These are phyloP conservation scores for Calendula officinalis DNA, from an alignment of 129 eudicot species.

Conservation along the genomic window DNA sequence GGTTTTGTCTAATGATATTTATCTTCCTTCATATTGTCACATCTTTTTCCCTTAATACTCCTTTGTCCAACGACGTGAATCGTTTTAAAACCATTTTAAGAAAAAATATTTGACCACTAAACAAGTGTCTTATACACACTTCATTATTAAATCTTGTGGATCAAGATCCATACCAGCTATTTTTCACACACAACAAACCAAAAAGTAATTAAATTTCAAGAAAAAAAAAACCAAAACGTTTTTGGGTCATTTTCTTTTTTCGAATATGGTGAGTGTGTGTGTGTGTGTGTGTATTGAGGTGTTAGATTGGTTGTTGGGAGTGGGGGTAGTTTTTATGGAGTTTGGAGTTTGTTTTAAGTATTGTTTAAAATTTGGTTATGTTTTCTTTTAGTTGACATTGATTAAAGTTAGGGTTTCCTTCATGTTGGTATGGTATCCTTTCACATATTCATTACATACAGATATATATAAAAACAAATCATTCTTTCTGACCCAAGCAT, in stretches of 20 bases:
- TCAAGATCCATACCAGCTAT: slow-evolving; percentile 5
- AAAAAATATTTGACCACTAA: background rate
- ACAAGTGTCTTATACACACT: background rate
- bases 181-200: background rate
- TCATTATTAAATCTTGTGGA: background rate
- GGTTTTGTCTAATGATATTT: slow-evolving; percentile 34
- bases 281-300: slow-evolving; percentile 6
- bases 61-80: slow-evolving; percentile 13
- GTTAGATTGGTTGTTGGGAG: slow-evolving; percentile 68
- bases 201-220: background rate
- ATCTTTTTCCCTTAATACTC: no score
- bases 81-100: no score
- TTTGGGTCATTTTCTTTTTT: background rate
- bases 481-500: slow-evolving; percentile 34
- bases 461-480: slow-evolving; percentile 19
- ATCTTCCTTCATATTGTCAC: slow-evolving; percentile 31
- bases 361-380: slow-evolving; percentile 29
- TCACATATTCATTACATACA: slow-evolving; percentile 25
- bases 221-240: background rate
- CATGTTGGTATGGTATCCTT: slow-evolving; percentile 23
- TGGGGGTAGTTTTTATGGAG: slow-evolving; percentile 76
- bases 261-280: background rate
- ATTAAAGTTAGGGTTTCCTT: slow-evolving; percentile 36
- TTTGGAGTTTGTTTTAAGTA: slow-evolving; percentile 76
- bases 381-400: slow-evolving; percentile 27